A percentile compares a stretch with the other conserved stretches of the same genome.
Conservation (phyloP, 2,329 filamentous ascomycete genomes). For the Cercospora citrullina region DNA sequence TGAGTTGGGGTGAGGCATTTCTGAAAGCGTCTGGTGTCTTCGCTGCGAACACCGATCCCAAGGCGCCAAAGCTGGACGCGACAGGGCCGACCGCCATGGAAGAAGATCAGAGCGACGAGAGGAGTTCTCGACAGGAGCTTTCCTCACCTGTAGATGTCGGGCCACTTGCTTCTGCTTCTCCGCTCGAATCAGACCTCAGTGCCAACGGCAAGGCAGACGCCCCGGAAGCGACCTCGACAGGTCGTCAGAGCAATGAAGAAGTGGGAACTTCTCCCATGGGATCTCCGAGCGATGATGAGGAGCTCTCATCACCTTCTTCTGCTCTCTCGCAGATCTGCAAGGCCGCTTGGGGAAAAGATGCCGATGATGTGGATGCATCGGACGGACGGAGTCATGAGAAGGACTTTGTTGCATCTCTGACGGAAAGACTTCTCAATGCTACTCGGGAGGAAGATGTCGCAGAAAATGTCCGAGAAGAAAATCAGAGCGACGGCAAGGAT, state of each 20-base stretch:
- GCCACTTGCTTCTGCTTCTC: neutral
- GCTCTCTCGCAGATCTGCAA: neutral
- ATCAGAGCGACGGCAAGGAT: neutral
- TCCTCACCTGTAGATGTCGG: neutral
- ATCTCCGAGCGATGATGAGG: neutral
- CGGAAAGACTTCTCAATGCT: neutral
- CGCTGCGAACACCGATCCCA: neutral
- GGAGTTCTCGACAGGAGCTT: neutral
- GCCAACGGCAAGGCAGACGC: neutral
- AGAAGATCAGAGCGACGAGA: neutral
- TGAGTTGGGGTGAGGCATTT: neutral
- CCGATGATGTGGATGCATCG: neutral
- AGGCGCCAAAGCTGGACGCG: neutral
- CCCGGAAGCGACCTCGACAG: neutral
- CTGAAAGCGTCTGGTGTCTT: neutral
- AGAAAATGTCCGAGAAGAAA: neutral
- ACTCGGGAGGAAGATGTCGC: neutral
- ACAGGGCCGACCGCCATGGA: neutral
- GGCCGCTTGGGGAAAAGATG: neutral
- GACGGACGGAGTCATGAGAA: neutral
- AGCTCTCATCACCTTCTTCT: neutral
- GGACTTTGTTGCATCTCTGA: neutral
- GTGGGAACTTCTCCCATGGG: neutral
- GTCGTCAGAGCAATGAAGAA: neutral
- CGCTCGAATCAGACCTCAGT: neutral